A percentile compares a stretch with the other conserved stretches of the same genome.
These are phyloP conservation scores for Fusarium irregulare DNA, from an alignment of 2,329 filamentous ascomycete genomes.

Conservation along the genomic window DNA sequence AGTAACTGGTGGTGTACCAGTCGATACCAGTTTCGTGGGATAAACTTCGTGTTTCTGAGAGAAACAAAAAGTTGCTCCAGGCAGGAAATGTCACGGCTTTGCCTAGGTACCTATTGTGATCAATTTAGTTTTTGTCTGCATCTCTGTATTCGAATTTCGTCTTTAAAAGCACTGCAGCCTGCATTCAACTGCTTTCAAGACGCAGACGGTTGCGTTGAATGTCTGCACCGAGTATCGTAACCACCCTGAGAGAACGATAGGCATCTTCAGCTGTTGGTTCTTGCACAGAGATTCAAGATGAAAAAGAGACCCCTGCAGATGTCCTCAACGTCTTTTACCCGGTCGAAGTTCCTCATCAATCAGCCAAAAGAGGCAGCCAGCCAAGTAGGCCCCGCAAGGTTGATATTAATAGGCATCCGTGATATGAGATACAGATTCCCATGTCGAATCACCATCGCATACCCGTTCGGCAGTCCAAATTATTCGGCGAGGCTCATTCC, in stretches of 20 bases:
- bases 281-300: slow-evolving; percentile 2
- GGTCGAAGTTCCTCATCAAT: slow-evolving; percentile 10
- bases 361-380: not conserved
- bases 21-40: not conserved
- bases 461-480: not conserved
- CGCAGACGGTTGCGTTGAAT: not conserved
- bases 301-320: slow-evolving; percentile 5
- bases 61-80: not conserved
- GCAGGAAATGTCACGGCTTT: not conserved
- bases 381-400: not conserved
- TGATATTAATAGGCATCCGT: not conserved
- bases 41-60: not conserved
- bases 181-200: slow-evolving; percentile 4
- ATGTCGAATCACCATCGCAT: not conserved
- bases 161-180: not conserved
- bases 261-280: slow-evolving; percentile 10
- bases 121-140: not conserved
- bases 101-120: not conserved
- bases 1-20: not conserved
- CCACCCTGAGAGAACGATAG: not conserved
- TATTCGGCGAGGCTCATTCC: not conserved
- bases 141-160: not conserved
- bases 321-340: slow-evolving; percentile 10
- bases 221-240: not conserved
- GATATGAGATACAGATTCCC: not conserved